Percentiles rank a stretch among this genome's conserved stretches.
Conservation (phyloP, 2,329 filamentous ascomycete species). For the Didymella segeticola region DNA sequence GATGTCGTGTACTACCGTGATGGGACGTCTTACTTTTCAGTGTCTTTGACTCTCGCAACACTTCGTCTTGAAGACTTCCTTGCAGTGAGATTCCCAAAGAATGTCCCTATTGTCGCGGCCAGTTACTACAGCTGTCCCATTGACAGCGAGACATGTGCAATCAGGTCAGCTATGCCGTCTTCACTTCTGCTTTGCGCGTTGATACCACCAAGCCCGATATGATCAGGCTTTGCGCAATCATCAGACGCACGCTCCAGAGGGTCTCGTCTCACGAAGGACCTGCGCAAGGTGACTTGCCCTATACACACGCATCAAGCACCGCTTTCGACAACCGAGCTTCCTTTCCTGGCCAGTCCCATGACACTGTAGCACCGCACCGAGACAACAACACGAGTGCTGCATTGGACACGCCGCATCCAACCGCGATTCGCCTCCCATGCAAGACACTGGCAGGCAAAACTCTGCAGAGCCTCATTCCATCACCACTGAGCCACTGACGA, state of each 20-base stretch:
- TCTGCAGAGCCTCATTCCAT: conserved; percentile 10
- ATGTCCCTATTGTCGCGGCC: background rate
- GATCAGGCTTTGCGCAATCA: background rate
- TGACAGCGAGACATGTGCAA: background rate
- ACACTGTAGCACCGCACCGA: conserved; percentile 9
- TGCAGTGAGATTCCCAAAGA: background rate
- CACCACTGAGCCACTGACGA: background rate
- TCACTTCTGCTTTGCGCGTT: background rate
- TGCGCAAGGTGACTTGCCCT: background rate
- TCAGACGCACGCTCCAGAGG: background rate
- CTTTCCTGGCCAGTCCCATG: conserved; percentile 14
- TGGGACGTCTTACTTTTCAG: background rate
- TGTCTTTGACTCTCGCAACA: background rate
- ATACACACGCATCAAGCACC: background rate
- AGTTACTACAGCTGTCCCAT: background rate
- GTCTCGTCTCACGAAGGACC: background rate
- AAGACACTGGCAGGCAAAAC: background rate
- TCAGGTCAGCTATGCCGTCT: background rate
- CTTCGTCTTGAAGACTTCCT: background rate
- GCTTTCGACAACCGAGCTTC: conserved; percentile 5
- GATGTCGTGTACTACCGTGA: background rate
- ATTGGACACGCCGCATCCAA: background rate
- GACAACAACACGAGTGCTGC: background rate
- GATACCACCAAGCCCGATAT: background rate
- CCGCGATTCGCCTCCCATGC: background rate